Evolutionary conservation across 306 rosid genomes (phyloP).

Genomic region (Fragaria ananassa): DNA sequence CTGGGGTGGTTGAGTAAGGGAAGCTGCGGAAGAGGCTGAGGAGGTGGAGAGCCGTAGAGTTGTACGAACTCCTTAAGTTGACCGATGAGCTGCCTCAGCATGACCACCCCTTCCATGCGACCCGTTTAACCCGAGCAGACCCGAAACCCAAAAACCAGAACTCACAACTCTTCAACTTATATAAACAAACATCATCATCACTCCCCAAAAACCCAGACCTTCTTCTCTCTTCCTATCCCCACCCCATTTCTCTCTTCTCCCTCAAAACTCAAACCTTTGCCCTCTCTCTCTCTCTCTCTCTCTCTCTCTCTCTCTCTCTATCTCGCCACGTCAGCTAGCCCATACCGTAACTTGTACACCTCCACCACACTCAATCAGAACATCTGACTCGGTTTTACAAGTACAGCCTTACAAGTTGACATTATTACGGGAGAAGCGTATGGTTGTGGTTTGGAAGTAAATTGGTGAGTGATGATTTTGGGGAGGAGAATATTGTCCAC

Average conservation of each 20-base stretch:
- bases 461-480: neutral
- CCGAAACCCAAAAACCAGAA: neutral
- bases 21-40: slow-evolving; percentile 21
- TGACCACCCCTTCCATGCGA: slow-evolving; percentile 74
- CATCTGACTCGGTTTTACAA: neutral
- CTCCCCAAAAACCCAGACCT: neutral
- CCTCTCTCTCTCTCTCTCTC: neutral
- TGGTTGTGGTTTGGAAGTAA: neutral
- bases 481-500: neutral
- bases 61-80: slow-evolving; percentile 68
- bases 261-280: slow-evolving; percentile 2
- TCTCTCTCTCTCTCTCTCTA: neutral
- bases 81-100: slow-evolving; percentile 81
- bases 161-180: neutral
- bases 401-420: neutral
- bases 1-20: slow-evolving; percentile 41
- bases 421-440: neutral
- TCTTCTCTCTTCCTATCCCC: neutral
- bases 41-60: slow-evolving; percentile 39
- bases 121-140: neutral
- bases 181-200: neutral
- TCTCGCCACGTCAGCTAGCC: slow-evolving; percentile 35
- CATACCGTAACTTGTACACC: slow-evolving; percentile 8
- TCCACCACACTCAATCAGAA: neutral
- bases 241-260: neutral